phyloP scores from a whole-genome alignment of 2,329 filamentous ascomycete species.

The Colletotrichum orchidophilum region DNA sequence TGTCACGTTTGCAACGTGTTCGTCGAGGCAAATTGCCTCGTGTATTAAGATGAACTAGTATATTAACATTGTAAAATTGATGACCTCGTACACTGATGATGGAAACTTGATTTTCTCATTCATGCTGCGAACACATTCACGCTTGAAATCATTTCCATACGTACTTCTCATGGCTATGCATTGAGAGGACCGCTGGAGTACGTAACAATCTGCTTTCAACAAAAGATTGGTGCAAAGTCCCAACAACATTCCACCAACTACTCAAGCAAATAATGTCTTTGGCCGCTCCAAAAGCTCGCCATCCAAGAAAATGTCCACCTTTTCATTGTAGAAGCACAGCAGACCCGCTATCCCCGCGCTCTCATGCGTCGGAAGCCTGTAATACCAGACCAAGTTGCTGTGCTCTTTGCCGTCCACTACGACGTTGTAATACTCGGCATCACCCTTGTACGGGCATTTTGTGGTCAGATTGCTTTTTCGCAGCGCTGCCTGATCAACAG shows the following conservation, averaged over 20 bases:
- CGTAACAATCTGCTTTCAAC: too few species aligned
- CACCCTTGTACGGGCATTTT: constrained; percentile 74
- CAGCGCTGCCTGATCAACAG: constrained; percentile 56
- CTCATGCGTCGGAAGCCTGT: constrained; percentile 65
- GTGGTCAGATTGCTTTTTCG: constrained; percentile 61
- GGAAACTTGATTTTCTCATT: background rate
- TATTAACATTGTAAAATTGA: background rate
- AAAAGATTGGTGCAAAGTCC: too few species aligned
- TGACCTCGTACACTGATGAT: too few species aligned
- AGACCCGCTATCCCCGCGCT: constrained; percentile 63
- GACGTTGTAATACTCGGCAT: constrained; percentile 69
- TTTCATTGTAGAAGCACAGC: constrained; percentile 75
- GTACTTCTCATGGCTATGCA: too few species aligned
- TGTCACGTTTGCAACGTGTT: background rate
- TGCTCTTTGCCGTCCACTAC: constrained; percentile 53
- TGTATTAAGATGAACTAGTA: background rate
- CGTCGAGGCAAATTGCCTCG: background rate
- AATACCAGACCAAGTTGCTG: constrained; percentile 70
- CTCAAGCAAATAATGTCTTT: constrained; percentile 37
- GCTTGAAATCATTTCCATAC: too few species aligned
- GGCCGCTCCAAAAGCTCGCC: constrained; percentile 51
- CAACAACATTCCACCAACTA: too few species aligned
- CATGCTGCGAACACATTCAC: background rate
- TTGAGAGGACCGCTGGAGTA: too few species aligned
- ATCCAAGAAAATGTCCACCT: constrained; percentile 69